phyloP scores from a whole-genome alignment of 305 asterid genomes.

The Ajuga reptans region DNA sequence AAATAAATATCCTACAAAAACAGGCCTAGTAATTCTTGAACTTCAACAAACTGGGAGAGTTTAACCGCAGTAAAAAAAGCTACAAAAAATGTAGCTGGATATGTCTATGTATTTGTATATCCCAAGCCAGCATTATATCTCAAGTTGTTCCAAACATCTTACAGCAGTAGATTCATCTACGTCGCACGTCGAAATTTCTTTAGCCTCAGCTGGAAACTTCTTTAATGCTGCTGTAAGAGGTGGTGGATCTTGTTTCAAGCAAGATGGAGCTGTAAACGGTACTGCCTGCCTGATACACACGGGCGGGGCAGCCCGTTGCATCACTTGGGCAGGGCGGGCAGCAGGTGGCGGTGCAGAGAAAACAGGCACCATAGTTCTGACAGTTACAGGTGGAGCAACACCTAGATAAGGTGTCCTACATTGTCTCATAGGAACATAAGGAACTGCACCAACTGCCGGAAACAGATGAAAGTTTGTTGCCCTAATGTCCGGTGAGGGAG shows the following conservation, averaged over 20 bases:
- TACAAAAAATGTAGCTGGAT: not conserved
- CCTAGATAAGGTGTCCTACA: constrained; percentile 26
- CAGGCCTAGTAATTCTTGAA: not conserved
- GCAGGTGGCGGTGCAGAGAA: constrained; percentile 50
- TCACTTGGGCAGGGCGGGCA: constrained; percentile 27
- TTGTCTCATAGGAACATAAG: constrained; percentile 42
- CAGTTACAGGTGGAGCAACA: constrained; percentile 53
- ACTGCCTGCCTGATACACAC: constrained; percentile 48
- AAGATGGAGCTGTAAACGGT: constrained; percentile 38
- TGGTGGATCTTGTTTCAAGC: constrained; percentile 16
- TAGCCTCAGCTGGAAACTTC: constrained; percentile 16
- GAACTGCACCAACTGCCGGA: constrained; percentile 31
- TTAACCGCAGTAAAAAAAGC: not conserved
- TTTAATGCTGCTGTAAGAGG: constrained; percentile 8
- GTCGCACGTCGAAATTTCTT: constrained; percentile 24
- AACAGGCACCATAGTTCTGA: constrained; percentile 55
- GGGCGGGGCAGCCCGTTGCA: constrained; percentile 41
- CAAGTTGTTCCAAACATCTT: constrained; percentile 54
- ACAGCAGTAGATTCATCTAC: constrained; percentile 46
- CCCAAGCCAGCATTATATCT: constrained; percentile 30
- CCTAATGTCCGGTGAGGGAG: constrained; percentile 20
- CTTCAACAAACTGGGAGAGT: constrained; percentile 1
- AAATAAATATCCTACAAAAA: not conserved
- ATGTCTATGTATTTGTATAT: not conserved
- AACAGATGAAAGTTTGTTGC: constrained; percentile 22